Base-by-base conservation (phyloP, 2,329 filamentous ascomycete species). In the Aspergillus vadensis region DNA sequence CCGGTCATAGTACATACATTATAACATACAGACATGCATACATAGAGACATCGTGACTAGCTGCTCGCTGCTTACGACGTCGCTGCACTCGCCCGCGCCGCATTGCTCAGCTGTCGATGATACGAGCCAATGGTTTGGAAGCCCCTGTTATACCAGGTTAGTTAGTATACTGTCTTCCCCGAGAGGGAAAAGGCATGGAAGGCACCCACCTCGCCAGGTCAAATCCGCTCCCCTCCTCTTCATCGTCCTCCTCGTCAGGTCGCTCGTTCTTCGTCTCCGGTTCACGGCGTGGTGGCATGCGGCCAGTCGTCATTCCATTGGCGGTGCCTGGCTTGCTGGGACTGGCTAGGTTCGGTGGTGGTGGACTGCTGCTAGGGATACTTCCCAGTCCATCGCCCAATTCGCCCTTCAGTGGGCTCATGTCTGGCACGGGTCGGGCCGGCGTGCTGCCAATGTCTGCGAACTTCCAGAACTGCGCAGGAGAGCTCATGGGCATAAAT, bases 401-500 rank as follows among this genome's bases (percentile, higher is more conserved):
- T 50, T 74, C 76, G n/a, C 76, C 74, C 66, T 81, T 82, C 47
- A 81, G 63, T 4, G 80, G 80, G 59, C 79, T 81, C 70, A 80
- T 77, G 55, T 82, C 79, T 5, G 76, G 76, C 15, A 75, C 70
- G 0, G 74, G 73, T 12, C 74, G 69, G 4, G 76, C 78, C n/a
- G 79, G 78, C 1, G 78, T 81, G 63, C 77, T 80, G 12, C 77
- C 77, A 57, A 81, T 79, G 60, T 78, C 76, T 19, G 76, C 77
- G 44, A 80, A 79, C 57, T 81, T 81, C 80, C 80, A 82, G 67
- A 82, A 82, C 47, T 81, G 79, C 4, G 80, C 80, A 1, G 80
- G 80, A 4, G 79, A 81, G 61, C 80, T 82, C 72, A 81, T 79
- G 4, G 79, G 79, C 80, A 82, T 82, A 66, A 81, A 82, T 63